Evolutionary conservation across 116 monocot genomes (phyloP).

Genomic region (Posidonia oceanica): DNA sequence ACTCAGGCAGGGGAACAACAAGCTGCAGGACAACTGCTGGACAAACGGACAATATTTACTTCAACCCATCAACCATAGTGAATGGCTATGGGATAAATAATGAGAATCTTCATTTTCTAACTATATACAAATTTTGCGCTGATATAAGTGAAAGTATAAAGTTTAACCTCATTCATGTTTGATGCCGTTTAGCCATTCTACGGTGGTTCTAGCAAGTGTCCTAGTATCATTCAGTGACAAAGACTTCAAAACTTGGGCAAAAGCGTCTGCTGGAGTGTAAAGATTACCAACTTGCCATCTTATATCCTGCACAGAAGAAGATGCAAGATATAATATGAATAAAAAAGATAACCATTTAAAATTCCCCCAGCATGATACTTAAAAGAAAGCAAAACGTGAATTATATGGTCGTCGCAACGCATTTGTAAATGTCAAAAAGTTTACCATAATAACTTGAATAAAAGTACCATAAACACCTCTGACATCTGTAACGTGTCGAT

Average conservation of each 20-base stretch:
- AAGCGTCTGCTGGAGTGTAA: conserved; percentile 76
- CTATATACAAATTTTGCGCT: not conserved
- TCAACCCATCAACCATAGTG: no score
- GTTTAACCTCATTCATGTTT: not conserved
- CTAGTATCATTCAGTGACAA: conserved; percentile 58
- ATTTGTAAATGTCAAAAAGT: not conserved
- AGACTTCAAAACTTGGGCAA: conserved; percentile 76
- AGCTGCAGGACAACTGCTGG: no score
- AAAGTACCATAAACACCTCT: no score
- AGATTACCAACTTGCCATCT: conserved; percentile 67
- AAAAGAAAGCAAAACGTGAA: not conserved
- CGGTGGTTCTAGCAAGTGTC: conserved; percentile 51
- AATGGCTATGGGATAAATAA: no score
- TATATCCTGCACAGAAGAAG: conserved; percentile 41
- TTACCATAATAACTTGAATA: not conserved
- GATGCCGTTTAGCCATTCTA: conserved; percentile 45
- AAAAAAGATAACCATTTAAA: not conserved
- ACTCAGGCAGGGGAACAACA: no score
- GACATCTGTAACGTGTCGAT: no score
- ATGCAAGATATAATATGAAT: not conserved
- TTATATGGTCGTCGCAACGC: not conserved
- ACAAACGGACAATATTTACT: no score
- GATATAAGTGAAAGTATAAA: not conserved
- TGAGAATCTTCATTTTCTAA: no score
- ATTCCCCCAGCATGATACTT: not conserved